Evolutionary conservation across 805 yeast species (phyloP).

Genomic region (Kazachstania kunashirensis): DNA sequence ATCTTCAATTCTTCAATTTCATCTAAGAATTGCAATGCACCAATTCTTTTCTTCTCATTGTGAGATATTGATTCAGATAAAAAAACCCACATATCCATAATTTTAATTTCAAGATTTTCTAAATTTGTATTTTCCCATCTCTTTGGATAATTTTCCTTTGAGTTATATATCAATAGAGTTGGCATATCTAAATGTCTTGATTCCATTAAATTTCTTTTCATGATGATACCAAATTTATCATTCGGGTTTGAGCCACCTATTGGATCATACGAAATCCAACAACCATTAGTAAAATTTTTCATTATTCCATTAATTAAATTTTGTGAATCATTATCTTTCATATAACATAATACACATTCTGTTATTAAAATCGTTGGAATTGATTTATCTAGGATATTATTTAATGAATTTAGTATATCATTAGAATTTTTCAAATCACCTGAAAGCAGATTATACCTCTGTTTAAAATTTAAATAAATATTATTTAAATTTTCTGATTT

Average conservation of each 20-base stretch:
- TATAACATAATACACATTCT: constrained; percentile 51
- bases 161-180: constrained; percentile 31
- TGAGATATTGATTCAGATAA: constrained; percentile 26
- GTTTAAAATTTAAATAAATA: constrained; percentile 7
- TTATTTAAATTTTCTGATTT: constrained; percentile 6
- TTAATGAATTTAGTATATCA: constrained; percentile 14
- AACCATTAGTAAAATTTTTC: constrained; percentile 15
- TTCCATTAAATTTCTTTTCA: constrained; percentile 41
- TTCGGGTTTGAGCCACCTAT: constrained; percentile 39
- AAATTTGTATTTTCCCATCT: constrained; percentile 11
- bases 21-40: constrained; percentile 43
- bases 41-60: constrained; percentile 34
- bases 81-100: constrained; percentile 31
- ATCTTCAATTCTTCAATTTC: constrained; percentile 49
- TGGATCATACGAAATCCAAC: constrained; percentile 45
- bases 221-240: constrained; percentile 41
- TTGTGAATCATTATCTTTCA: constrained; percentile 35
- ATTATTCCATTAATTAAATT: constrained; percentile 31
- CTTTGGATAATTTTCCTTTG: constrained; percentile 26
- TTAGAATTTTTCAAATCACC: constrained; percentile 30
- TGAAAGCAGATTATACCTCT: constrained; percentile 22
- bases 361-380: constrained; percentile 44
- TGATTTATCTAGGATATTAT: constrained; percentile 6
- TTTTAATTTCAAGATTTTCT: constrained; percentile 1
- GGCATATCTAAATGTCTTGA: constrained; percentile 41